phyloP scores from a whole-genome alignment of 805 yeast species.

The Candida ponderosae region DNA sequence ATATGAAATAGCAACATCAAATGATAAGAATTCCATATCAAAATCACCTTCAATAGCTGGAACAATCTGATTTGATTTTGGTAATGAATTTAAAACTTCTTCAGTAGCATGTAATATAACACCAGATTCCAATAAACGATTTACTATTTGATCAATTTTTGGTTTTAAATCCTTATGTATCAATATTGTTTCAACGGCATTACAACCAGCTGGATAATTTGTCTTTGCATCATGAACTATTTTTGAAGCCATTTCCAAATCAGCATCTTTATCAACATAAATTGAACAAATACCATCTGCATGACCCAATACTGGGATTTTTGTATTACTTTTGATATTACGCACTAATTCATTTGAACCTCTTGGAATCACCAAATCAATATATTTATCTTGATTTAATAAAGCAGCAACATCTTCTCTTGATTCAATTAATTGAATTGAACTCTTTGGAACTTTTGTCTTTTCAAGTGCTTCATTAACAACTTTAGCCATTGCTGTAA shows the following conservation, averaged over 20 bases:
- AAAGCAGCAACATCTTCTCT: constrained; percentile 87
- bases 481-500: constrained; percentile 70
- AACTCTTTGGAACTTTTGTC: constrained; percentile 70
- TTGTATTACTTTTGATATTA: constrained; percentile 77
- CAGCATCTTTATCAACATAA: constrained; percentile 72
- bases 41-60: constrained; percentile 64
- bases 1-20: constrained; percentile 70
- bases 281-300: constrained; percentile 97
- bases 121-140: constrained; percentile 47
- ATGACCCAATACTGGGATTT: constrained; percentile 96
- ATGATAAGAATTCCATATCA: constrained; percentile 72
- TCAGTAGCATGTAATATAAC: constrained; percentile 67
- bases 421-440: constrained; percentile 82
- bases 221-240: constrained; percentile 85
- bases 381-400: constrained; percentile 76
- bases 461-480: constrained; percentile 48
- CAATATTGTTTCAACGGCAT: constrained; percentile 85
- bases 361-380: constrained; percentile 94
- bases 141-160: constrained; percentile 28
- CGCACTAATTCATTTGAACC: constrained; percentile 94
- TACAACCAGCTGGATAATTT: constrained; percentile 98
- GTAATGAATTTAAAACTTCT: constrained; percentile 30
- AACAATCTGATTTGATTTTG: constrained; percentile 24
- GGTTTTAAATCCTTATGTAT: constrained; percentile 39
- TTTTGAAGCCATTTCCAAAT: constrained; percentile 65